Evolutionary conservation across 1,284 basidiomycete species (phyloP), one percentile per base, ranked within the genome.

Genomic region (Ceratobasidium sp.): DNA sequence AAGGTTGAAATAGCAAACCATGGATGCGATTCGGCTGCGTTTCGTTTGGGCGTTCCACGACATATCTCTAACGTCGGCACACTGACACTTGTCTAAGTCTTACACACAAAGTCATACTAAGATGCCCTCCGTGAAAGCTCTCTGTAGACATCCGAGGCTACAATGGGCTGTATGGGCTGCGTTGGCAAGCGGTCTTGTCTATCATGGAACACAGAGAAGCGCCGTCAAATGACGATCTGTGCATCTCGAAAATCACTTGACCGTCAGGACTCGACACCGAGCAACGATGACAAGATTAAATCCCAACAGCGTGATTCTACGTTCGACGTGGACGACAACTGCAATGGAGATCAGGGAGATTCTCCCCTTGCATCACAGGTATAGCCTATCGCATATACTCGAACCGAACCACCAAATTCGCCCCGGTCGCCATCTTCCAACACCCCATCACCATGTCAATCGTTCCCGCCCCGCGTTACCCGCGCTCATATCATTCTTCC

Each of bases 381-480:
- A 50, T 20, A 50, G 48, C 48, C 48, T 50, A 15, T 50, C 48
- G 48, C 48, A 13, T 13, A 50, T 15, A 50, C 20, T 15, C 4
- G 20, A 50, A 12, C 48, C 48, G 48, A 50, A 50, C 48, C 3
- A 2, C 13, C 48, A 50, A 2, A 12, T 13, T 46, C 44, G 7
- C n/a, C n/a, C n/a, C n/a, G n/a, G n/a, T 46, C 6, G 48, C 13
- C 48, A 15, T 50, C 48, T 50, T 50, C 48, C 20, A 12, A 50
- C 48, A 12, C 48, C 48, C 40, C 59, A 61, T 61, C 59, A 61
- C 59, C 59, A 61, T 61, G 59, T 61, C 59, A 61, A 61, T 61
- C 59, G 33, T 61, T 61, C 33, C 33, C 59, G 13, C 26, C 10
- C n/a, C n/a, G n/a, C 33, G n/a, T 33, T 33, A n/a, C n/a, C n/a